Evolutionary conservation across 345 rosid species (phyloP).

Genomic region (Bruguiera gymnorhiza): DNA sequence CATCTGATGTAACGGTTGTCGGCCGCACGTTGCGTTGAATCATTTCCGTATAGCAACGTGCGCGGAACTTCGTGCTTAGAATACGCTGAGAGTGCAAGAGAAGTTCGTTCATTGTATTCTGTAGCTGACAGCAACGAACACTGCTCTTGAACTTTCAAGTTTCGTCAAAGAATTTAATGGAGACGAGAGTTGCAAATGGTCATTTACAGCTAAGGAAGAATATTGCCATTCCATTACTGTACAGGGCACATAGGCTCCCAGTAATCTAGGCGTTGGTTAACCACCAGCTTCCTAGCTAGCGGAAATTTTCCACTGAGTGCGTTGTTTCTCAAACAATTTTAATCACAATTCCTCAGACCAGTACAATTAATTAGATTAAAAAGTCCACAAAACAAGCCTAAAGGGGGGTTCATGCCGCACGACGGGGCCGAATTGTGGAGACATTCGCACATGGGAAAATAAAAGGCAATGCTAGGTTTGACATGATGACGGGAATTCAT

Average conservation of each 20-base stretch:
- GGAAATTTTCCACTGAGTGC: conserved; percentile 2
- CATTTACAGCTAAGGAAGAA: too few relatives aligned
- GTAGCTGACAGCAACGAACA: too few relatives aligned
- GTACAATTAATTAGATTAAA: not conserved
- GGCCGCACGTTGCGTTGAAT: too few relatives aligned
- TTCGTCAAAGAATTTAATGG: too few relatives aligned
- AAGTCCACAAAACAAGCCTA: conserved; percentile 25
- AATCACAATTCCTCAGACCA: not conserved
- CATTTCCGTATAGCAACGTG: too few relatives aligned
- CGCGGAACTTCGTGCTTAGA: too few relatives aligned
- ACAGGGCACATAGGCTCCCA: conserved; percentile 12
- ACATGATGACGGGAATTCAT: conserved; percentile 20
- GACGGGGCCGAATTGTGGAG: conserved; percentile 20
- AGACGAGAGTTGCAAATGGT: too few relatives aligned
- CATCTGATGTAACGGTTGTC: too few relatives aligned
- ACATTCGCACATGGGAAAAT: conserved; percentile 22
- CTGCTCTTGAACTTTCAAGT: too few relatives aligned
- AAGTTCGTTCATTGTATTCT: too few relatives aligned
- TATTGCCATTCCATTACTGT: too few relatives aligned
- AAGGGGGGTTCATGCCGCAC: conserved; percentile 39
- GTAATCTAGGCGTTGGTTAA: conserved; percentile 1
- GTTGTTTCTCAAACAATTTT: not conserved
- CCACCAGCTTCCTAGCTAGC: not conserved
- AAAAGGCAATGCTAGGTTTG: conserved; percentile 32
- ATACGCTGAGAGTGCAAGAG: too few relatives aligned